Base-by-base conservation (phyloP, 148 eudicot genomes). In the Dianthus caryophyllus region DNA sequence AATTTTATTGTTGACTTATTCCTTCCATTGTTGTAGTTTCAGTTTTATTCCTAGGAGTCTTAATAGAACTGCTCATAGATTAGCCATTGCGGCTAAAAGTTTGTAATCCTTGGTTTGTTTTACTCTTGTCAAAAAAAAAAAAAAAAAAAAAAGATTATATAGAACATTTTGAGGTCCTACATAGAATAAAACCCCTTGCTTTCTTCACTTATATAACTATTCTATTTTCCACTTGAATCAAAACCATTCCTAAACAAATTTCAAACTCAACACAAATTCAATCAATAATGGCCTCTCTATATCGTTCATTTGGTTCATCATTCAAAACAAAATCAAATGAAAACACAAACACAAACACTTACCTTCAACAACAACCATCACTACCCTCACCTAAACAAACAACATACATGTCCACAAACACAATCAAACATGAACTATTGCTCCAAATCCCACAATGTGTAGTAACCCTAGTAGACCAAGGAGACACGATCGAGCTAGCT, bases 381-480 rank as follows among this genome's bases (percentile, higher is more conserved):
- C 16, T 26, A 44, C 46, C 64, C 9, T 15, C 74, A 41, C 62
- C 64, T 15, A 43, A 64, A 31, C 51, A 48, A 64, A 64, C 59
- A 64, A 64, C 59, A 11, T 52, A 47, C 43, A 29, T 57, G 43
- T 50, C 31, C 27, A 38, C 13, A 54, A 77, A 72, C 24, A 70
- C 65, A 15, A 76, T 83, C 39, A 81, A 78, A 31, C 96, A 80
- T 22, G 85, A 93, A 76, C 57, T 76, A 15, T 61, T 93, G 22
- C 51, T 93, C 9, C 75, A 53, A 16, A 75, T 93, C 17, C 95
- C 89, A n/a, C 79, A 70, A 21, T 87, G 98, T 86, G 79, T 77
- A 61, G 95, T 81, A 14, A 74, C 83, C 65, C 73, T 93, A 18
- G 80, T 93, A 80, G 96, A 89, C 55, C 89, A 79, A 80, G 96